Conservation (phyloP, 371 early-diverging fungal genomes). For the Mucor plumbeus region DNA sequence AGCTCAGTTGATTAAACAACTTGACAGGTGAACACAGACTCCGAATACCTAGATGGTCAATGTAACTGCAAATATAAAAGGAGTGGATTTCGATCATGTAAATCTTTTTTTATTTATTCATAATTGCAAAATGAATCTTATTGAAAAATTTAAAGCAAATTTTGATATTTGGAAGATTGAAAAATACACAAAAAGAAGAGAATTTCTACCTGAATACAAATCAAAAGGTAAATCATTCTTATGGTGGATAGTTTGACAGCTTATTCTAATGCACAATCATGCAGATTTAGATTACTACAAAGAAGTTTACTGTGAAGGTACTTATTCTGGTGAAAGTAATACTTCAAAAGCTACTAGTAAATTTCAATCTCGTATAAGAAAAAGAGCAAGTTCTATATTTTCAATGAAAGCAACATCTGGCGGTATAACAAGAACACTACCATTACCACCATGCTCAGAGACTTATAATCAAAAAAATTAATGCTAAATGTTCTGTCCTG, state of each 20-base stretch:
- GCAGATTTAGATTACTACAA: conserved; percentile 15
- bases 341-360: not conserved
- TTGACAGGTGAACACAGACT: conserved; percentile 5
- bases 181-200: conserved; percentile 24
- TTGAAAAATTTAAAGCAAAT: conserved; percentile 12
- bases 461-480: conserved; percentile 9
- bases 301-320: conserved; percentile 10
- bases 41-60: not conserved
- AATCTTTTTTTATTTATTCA: not conserved
- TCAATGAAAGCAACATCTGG: not conserved
- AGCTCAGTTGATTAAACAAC: not conserved
- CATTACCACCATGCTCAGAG: conserved; percentile 10
- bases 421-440: not conserved
- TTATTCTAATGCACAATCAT: not conserved
- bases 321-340: not conserved
- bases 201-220: conserved; percentile 18
- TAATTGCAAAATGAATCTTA: conserved; percentile 4
- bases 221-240: conserved; percentile 12
- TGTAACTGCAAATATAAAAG: not conserved
- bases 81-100: not conserved
- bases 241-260: not conserved
- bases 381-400: not conserved
- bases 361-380: not conserved
- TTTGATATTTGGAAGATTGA: conserved; percentile 16
- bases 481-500: not conserved